These are phyloP conservation scores for Protomyces gravidus DNA, from an alignment of 1,139 yeast species.

Conservation along the genomic window DNA sequence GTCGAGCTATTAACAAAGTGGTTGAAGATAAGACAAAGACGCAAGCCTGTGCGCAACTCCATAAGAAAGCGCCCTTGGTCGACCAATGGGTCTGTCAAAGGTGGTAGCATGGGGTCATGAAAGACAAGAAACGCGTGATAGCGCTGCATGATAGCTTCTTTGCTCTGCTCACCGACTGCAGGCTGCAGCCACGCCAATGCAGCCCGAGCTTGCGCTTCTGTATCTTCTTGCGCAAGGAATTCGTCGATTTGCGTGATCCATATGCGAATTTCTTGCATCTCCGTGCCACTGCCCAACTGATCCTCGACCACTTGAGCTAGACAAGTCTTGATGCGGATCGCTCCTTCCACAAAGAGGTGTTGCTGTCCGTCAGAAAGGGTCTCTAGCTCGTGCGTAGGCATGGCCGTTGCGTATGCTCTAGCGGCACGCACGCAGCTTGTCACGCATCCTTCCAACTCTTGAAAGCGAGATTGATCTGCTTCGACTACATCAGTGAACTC, in stretches of 20 bases:
- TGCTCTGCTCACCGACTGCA: background rate
- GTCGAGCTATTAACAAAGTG: constrained; percentile 14
- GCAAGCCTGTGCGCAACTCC: constrained; percentile 13
- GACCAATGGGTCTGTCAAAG: background rate
- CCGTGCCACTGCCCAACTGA: background rate
- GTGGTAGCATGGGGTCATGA: constrained; percentile 1
- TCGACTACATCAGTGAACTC: background rate
- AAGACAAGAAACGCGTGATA: constrained; percentile 4
- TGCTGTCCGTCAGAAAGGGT: background rate
- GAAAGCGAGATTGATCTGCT: background rate
- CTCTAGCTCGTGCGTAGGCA: constrained; percentile 2
- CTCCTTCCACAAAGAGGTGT: constrained; percentile 18
- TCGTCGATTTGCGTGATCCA: background rate
- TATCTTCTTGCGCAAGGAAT: constrained; percentile 1
- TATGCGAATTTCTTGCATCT: background rate
- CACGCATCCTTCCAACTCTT: background rate
- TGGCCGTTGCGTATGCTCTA: constrained; percentile 5
- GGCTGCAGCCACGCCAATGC: background rate
- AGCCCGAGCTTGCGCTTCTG: background rate
- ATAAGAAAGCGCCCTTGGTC: background rate
- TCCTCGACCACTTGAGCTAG: background rate
- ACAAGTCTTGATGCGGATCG: constrained; percentile 1
- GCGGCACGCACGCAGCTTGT: constrained; percentile 14
- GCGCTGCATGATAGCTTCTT: background rate
- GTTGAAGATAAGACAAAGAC: constrained; percentile 16